phyloP scores from a whole-genome alignment of 1,284 basidiomycete species.

The Wallemia ichthyophaga region DNA sequence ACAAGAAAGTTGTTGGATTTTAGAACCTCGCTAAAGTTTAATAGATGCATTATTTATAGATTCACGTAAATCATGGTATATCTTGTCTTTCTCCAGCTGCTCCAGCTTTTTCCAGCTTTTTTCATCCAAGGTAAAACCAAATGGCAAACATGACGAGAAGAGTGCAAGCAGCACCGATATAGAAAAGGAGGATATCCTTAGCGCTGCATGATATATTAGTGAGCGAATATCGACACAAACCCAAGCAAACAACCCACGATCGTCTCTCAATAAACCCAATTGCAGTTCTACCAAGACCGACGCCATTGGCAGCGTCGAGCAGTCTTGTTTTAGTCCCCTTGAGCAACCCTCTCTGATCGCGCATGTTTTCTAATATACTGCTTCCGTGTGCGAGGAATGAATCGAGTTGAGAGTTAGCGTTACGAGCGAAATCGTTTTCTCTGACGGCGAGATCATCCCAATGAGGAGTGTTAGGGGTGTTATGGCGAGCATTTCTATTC shows the following conservation, averaged over 20 bases:
- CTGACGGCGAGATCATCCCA: conserved; percentile 44
- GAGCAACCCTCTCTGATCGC: conserved; percentile 64
- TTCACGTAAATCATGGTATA: too few relatives aligned
- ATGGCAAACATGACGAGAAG: background rate
- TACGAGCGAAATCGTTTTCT: conserved; percentile 60
- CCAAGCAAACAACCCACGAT: conserved; percentile 25
- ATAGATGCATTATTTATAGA: background rate
- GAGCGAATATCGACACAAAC: background rate
- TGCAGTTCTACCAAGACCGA: conserved; percentile 66
- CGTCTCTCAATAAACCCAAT: conserved; percentile 82
- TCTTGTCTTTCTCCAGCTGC: too few relatives aligned
- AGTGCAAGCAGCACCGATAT: background rate
- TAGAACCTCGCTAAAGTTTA: background rate
- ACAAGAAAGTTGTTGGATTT: background rate
- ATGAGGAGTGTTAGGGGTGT: too few relatives aligned
- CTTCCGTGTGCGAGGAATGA: conserved; percentile 68
- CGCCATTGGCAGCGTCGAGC: conserved; percentile 61
- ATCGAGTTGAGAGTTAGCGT: conserved; percentile 47
- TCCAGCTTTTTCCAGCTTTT: too few relatives aligned
- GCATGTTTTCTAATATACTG: conserved; percentile 59
- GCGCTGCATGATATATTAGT: background rate
- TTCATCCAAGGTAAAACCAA: background rate
- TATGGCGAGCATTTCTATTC: too few relatives aligned
- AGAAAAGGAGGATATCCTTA: background rate
- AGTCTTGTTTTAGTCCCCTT: conserved; percentile 64